Conservation (phyloP, 306 rosid genomes). For the Vigna mungo region DNA sequence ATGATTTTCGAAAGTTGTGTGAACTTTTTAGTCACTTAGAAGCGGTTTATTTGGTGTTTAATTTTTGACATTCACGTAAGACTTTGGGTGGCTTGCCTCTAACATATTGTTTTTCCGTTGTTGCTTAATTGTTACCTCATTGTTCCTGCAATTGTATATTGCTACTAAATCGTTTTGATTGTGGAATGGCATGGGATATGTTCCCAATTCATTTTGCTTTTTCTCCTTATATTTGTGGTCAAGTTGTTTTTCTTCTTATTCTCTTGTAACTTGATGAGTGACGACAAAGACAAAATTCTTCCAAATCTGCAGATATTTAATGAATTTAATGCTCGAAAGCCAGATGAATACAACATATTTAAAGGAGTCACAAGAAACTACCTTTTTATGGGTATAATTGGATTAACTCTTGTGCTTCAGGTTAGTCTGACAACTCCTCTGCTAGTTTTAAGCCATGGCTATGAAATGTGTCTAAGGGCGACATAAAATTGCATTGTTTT, state of each 20-base stretch:
- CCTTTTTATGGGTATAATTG: constrained; percentile 84
- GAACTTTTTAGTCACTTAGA: background rate
- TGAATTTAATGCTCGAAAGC: constrained; percentile 97
- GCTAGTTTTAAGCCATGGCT: constrained; percentile 11
- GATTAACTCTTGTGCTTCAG: constrained; percentile 83
- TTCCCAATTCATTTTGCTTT: constrained; percentile 10
- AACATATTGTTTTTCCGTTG: background rate
- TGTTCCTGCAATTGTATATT: constrained; percentile 15
- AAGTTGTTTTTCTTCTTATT: background rate
- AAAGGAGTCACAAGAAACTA: constrained; percentile 73
- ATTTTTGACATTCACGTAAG: background rate
- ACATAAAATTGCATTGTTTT: constrained; percentile 24
- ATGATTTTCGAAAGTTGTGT: background rate
- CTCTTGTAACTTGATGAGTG: constrained; percentile 35
- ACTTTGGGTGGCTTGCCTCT: constrained; percentile 16
- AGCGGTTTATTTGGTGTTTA: no score
- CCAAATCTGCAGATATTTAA: constrained; percentile 76
- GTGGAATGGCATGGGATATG: constrained; percentile 12
- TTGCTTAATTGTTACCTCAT: background rate
- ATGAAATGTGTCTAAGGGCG: background rate
- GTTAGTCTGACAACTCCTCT: constrained; percentile 49
- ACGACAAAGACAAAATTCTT: constrained; percentile 18
- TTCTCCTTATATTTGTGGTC: constrained; percentile 2
- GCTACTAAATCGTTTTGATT: constrained; percentile 21
- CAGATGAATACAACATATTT: constrained; percentile 84